These are phyloP conservation scores for Ulmus americana DNA, from an alignment of 331 rosid genomes.

Conservation along the genomic window DNA sequence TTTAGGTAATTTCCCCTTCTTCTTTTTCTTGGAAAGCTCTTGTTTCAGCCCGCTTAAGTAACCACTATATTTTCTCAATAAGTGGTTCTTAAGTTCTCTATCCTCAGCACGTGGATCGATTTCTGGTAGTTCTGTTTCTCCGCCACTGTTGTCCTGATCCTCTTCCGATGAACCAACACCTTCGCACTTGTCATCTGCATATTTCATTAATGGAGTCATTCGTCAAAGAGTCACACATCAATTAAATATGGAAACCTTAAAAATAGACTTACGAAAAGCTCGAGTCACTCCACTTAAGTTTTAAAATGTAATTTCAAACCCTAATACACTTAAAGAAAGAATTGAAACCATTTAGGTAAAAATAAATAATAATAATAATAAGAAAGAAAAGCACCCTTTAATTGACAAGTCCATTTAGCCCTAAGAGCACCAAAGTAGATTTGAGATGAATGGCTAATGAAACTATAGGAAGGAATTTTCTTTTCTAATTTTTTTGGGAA, in stretches of 20 bases:
- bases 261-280: too few relatives aligned
- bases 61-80: conserved; percentile 84
- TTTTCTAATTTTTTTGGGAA: neutral
- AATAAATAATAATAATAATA: too few relatives aligned
- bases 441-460: neutral
- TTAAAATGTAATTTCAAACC: neutral
- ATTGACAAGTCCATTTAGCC: too few relatives aligned
- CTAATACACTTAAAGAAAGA: neutral
- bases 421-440: neutral
- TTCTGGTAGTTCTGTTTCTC: conserved; percentile 72
- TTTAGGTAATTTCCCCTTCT: conserved; percentile 93
- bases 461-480: neutral
- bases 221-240: too few relatives aligned
- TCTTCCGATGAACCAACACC: conserved; percentile 85
- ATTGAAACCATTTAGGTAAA: neutral
- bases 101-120: conserved; percentile 90
- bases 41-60: conserved; percentile 88
- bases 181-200: conserved; percentile 67
- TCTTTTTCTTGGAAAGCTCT: conserved; percentile 95
- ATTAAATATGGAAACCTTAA: too few relatives aligned
- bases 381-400: too few relatives aligned
- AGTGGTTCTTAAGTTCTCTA: conserved; percentile 83
- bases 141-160: conserved; percentile 78
- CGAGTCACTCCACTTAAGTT: neutral
- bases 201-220: neutral